A percentile compares a stretch with the other conserved stretches of the same genome.
phyloP scores from a whole-genome alignment of 2,329 filamentous ascomycete genomes.

The Didymosphaeria variabile region DNA sequence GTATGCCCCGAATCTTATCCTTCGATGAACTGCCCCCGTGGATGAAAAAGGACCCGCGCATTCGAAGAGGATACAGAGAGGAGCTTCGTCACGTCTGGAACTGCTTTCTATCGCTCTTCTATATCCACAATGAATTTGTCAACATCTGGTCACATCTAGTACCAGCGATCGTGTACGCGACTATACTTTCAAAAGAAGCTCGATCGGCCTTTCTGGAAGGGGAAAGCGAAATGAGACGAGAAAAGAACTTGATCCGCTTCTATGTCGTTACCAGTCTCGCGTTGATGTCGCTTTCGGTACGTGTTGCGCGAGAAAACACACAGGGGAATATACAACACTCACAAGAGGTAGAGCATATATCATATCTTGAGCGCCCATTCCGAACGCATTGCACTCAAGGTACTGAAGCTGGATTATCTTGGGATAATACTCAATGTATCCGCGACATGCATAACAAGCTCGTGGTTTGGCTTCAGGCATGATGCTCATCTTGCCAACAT shows the following conservation, averaged over 20 bases:
- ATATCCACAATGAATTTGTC: constrained; percentile 14
- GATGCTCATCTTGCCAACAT: neutral
- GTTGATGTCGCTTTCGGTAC: constrained; percentile 10
- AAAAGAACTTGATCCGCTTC: neutral
- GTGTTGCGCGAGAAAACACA: neutral
- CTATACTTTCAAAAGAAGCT: neutral
- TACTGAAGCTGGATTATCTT: constrained; percentile 23
- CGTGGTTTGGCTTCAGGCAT: constrained; percentile 18
- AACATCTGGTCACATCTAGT: constrained; percentile 15
- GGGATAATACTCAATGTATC: constrained; percentile 20
- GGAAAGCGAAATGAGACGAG: neutral
- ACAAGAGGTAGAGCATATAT: constrained; percentile 7
- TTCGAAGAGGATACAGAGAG: constrained; percentile 11
- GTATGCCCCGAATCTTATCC: neutral
- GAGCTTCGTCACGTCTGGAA: neutral
- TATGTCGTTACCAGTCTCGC: constrained; percentile 1
- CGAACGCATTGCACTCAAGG: constrained; percentile 5
- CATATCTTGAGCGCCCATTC: constrained; percentile 19
- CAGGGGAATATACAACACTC: neutral
- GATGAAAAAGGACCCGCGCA: constrained; percentile 16
- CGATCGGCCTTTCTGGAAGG: neutral
- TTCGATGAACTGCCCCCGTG: constrained; percentile 12
- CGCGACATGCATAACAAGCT: constrained; percentile 17
- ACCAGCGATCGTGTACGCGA: constrained; percentile 1
- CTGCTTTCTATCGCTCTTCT: constrained; percentile 14